Conservation (phyloP, 371 early-diverging fungal species). For the Umbelopsis sp. region DNA sequence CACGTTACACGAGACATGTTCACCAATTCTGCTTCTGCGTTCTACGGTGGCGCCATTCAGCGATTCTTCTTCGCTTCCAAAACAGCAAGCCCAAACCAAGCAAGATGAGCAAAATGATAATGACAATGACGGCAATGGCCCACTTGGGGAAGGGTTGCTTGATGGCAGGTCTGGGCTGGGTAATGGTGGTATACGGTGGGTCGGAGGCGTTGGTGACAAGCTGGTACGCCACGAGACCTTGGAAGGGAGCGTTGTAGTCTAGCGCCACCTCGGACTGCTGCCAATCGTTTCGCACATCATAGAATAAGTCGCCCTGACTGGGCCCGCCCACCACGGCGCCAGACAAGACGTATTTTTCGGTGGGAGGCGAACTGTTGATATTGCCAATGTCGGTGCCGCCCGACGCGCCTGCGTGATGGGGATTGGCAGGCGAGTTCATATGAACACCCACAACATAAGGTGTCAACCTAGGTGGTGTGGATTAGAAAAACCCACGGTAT, state of each 20-base stretch:
- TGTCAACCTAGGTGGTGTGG: constrained; percentile 30
- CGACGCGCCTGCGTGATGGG: constrained; percentile 67
- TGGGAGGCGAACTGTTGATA: constrained; percentile 45
- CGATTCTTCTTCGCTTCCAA: constrained; percentile 8
- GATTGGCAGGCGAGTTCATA: constrained; percentile 63
- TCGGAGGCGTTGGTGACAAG: constrained; percentile 45
- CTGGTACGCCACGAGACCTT: constrained; percentile 62
- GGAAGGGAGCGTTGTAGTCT: constrained; percentile 71
- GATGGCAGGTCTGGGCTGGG: constrained; percentile 40
- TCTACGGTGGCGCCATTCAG: constrained; percentile 1
- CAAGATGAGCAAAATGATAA: constrained; percentile 22
- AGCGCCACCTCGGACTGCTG: constrained; percentile 60
- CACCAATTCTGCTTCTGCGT: constrained; percentile 15
- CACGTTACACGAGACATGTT: background rate
- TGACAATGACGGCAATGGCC: constrained; percentile 57
- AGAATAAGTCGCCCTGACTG: constrained; percentile 53
- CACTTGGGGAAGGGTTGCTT: constrained; percentile 28
- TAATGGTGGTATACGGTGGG: constrained; percentile 59
- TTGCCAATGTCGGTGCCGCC: constrained; percentile 54
- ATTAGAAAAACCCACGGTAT: background rate
- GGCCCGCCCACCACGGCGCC: constrained; percentile 72
- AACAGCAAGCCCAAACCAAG: background rate
- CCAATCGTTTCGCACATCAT: constrained; percentile 55
- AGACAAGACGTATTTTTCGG: constrained; percentile 45
- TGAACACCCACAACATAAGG: constrained; percentile 69